A percentile compares a stretch with the other conserved stretches of the same genome.
These are phyloP conservation scores for Phytophthora quininea DNA, from an alignment of 352 stramenopile genomes.

Conservation along the genomic window DNA sequence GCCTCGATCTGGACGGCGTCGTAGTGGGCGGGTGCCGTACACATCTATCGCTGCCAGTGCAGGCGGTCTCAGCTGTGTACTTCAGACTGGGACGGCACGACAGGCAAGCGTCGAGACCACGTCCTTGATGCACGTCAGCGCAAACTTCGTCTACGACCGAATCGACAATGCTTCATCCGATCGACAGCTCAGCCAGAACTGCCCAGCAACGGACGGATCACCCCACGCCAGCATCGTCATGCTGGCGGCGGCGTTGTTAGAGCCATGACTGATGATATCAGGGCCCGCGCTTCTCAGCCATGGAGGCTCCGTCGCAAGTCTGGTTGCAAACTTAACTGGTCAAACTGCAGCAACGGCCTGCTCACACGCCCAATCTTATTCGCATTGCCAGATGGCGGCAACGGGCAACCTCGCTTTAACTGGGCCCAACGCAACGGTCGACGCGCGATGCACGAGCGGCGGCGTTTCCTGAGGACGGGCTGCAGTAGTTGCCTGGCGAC, in stretches of 20 bases:
- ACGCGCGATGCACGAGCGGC: too few species aligned
- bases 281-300: not conserved
- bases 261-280: not conserved
- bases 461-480: not conserved
- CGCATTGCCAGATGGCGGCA: too few species aligned
- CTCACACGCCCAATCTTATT: slow-evolving; percentile 1
- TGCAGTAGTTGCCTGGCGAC: slow-evolving; percentile 13
- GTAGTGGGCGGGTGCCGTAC: slow-evolving; percentile 1
- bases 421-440: slow-evolving; percentile 17
- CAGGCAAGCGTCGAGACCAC: not conserved
- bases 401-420: slow-evolving; percentile 12
- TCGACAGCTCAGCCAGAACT: not conserved
- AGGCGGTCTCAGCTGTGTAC: not conserved
- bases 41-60: not conserved
- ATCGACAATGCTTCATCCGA: slow-evolving; percentile 20
- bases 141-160: not conserved
- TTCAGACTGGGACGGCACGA: not conserved
- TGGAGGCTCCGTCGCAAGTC: not conserved
- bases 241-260: slow-evolving; percentile 1
- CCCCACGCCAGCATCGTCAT: slow-evolving; percentile 3
- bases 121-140: slow-evolving; percentile 4
- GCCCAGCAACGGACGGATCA: slow-evolving; percentile 13
- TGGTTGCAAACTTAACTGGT: not conserved
- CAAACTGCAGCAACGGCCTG: not conserved
- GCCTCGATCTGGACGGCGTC: slow-evolving; percentile 6